Evolutionary conservation across 768 basidiomycete species (phyloP).

Genomic region (Artomyces pyxidatus): DNA sequence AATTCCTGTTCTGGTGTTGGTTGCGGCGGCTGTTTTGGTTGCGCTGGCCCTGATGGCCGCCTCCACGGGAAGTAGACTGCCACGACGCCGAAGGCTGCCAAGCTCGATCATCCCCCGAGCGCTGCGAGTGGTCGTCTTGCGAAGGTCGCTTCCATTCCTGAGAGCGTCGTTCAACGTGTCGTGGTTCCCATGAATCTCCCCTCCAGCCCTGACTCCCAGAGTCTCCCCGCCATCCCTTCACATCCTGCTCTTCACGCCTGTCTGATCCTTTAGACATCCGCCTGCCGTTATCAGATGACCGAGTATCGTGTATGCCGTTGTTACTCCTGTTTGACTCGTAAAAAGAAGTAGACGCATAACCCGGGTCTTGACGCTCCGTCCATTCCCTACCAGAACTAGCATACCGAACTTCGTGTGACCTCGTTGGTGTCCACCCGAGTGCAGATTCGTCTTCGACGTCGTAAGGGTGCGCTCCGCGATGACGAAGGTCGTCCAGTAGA

Average conservation of each 20-base stretch:
- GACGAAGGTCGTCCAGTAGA: not conserved
- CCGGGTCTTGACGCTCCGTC: constrained; percentile 40
- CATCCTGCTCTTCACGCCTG: constrained; percentile 10
- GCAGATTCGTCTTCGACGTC: not conserved
- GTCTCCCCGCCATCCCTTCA: constrained; percentile 33
- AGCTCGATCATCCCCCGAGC: constrained; percentile 41
- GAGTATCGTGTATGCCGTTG: constrained; percentile 9
- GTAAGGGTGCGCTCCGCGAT: not conserved
- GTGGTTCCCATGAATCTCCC: constrained; percentile 27
- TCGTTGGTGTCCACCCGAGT: not conserved
- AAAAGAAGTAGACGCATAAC: constrained; percentile 36
- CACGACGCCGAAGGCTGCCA: constrained; percentile 72
- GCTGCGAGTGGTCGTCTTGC: constrained; percentile 20
- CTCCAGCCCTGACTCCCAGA: constrained; percentile 30
- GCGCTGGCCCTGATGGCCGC: constrained; percentile 31
- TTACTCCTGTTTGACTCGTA: constrained; percentile 33
- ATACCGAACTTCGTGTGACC: not conserved
- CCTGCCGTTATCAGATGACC: constrained; percentile 8
- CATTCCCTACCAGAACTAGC: constrained; percentile 33
- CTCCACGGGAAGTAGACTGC: constrained; percentile 33
- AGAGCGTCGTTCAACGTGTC: constrained; percentile 13
- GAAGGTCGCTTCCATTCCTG: constrained; percentile 12
- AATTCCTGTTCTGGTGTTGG: constrained; percentile 16
- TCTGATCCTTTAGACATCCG: constrained; percentile 8
- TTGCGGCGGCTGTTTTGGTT: constrained; percentile 29